Conservation (phyloP, 345 rosid species). For the Firmiana major region DNA sequence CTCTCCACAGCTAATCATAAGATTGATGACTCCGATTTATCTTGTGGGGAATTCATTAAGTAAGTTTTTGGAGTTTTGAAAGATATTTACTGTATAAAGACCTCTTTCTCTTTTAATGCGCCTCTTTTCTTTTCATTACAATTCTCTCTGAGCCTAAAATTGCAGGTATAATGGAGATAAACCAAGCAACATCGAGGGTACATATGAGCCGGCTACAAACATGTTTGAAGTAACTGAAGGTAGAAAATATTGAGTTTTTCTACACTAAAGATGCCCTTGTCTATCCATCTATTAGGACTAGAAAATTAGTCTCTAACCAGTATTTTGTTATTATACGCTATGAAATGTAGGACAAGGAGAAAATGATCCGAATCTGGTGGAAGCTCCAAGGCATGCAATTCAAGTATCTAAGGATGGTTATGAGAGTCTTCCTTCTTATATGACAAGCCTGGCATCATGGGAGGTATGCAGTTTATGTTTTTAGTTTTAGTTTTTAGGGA, state of each 20-base stretch:
- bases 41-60: slow-evolving; percentile 34
- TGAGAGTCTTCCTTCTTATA: slow-evolving; percentile 66
- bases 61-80: slow-evolving; percentile 30
- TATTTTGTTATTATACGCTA: background rate
- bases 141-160: background rate
- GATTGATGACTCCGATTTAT: slow-evolving; percentile 22
- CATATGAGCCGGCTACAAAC: slow-evolving; percentile 16
- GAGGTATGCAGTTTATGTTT: slow-evolving; percentile 50
- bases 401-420: slow-evolving; percentile 51
- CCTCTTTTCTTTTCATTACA: background rate
- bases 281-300: background rate
- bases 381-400: slow-evolving; percentile 27
- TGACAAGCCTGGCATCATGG: slow-evolving; percentile 73
- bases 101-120: background rate
- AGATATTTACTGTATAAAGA: background rate
- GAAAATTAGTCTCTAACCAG: background rate
- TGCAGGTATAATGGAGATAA: slow-evolving; percentile 33
- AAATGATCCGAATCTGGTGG: slow-evolving; percentile 19
- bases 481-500: background rate
- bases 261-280: slow-evolving; percentile 2
- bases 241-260: slow-evolving; percentile 17
- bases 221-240: slow-evolving; percentile 31
- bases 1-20: slow-evolving; percentile 35
- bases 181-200: slow-evolving; percentile 19
- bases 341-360: slow-evolving; percentile 27